Conservation (phyloP, 108 stramenopile species). For the Nitzschia sp. region DNA sequence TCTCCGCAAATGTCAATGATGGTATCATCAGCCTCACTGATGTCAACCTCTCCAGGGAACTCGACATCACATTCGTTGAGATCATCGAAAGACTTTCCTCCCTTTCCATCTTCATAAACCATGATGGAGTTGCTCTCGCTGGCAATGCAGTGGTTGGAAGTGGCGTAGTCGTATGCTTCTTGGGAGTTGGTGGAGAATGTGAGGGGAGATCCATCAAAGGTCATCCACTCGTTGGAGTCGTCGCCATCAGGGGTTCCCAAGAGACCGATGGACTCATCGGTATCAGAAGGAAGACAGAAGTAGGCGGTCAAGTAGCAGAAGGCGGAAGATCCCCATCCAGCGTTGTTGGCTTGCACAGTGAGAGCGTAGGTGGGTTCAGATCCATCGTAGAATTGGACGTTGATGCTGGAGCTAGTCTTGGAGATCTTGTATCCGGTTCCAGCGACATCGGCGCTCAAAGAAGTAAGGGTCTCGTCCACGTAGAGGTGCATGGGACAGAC, state of each 20-base stretch:
- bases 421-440: background rate
- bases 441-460: background rate
- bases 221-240: constrained; percentile 6
- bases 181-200: background rate
- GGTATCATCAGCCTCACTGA: background rate
- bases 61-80: background rate
- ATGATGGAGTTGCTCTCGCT: background rate
- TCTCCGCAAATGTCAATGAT: constrained; percentile 6
- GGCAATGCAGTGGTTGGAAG: background rate
- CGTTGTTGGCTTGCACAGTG: background rate
- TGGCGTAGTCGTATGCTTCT: background rate
- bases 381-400: background rate
- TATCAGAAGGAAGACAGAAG: background rate
- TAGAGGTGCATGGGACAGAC: background rate
- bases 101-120: background rate
- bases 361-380: background rate
- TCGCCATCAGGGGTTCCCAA: constrained; percentile 9
- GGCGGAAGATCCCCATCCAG: background rate
- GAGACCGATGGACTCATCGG: background rate
- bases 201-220: background rate
- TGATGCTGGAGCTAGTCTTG: background rate
- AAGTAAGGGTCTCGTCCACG: background rate
- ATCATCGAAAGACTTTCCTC: constrained; percentile 3
- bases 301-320: background rate
- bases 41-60: background rate